Evolutionary conservation across 768 basidiomycete species (phyloP), one percentile per base, ranked within the genome.

Genomic region (Lactarius akahatsu): DNA sequence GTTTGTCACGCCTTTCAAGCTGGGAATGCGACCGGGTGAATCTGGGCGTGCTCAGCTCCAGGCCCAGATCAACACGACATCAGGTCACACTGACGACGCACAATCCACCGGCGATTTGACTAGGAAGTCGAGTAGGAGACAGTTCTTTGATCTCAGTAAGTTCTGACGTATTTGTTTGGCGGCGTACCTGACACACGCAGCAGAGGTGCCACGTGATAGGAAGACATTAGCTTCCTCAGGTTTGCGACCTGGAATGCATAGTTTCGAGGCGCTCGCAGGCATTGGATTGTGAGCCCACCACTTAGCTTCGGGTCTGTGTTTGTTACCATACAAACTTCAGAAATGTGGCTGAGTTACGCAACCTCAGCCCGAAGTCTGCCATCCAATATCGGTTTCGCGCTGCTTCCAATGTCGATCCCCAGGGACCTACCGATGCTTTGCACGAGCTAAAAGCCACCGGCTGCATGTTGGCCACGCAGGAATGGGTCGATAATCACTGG

Each of bases 401-500:
- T 45, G 3, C 11, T 32, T 1, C 45, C 1, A 10, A 52, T 15
- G 61, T 18, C 11, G 32, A 73, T 64, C 52, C 70, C 69, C 5
- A n/a, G 70, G 9, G 67, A 67, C 77, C 86, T n/a, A 69, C 78
- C 1, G 83, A 81, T 15, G 90, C 86, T 1, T 76, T 89, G 20
- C 74, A 81, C 30, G 80, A 86, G 65, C 77, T 94, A 11, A 77
- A 81, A 4, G 74, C 75, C 28, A 78, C 73, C 10, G 91, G 90
- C 0, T 95, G 93, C 68, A 74, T 72, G 2, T 81, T 93, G 28
- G 91, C 85, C 2, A 91, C 87, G 9, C 79, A 86, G 69, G 76
- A 80, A 28, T 99, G 97, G 97, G 87, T 97, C 1, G 85, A 90
- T 59, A 98, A 98, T 72, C 95, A 97, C 71, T 99, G 94, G 92